Conservation (phyloP, 2,329 filamentous ascomycete genomes). For the Fusarium armeniacum region DNA sequence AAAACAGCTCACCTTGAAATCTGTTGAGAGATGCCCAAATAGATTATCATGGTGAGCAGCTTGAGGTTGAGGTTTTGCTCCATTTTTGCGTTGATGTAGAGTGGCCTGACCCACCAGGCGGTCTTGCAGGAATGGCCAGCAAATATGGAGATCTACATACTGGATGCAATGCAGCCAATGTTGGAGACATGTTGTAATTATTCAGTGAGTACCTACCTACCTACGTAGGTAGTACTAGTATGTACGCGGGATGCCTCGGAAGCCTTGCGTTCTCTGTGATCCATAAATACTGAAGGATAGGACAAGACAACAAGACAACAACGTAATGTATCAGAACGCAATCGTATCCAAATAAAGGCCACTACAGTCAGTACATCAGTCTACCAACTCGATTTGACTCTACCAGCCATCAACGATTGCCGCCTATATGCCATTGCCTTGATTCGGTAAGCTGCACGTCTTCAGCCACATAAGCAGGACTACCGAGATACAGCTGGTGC, state of each 20-base stretch:
- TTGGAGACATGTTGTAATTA: constrained; percentile 12
- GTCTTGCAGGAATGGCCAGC: constrained; percentile 3
- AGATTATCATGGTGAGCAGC: not conserved
- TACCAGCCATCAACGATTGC: constrained; percentile 5
- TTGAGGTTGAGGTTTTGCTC: constrained; percentile 1
- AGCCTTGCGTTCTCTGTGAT: constrained; percentile 18
- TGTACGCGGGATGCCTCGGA: constrained; percentile 7
- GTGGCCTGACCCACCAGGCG: not conserved
- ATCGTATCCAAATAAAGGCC: constrained; percentile 41
- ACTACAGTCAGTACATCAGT: not conserved
- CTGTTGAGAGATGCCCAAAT: not conserved
- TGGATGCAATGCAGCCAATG: not conserved
- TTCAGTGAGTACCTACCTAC: not conserved
- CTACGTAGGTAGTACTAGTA: not conserved
- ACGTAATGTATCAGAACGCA: constrained; percentile 20
- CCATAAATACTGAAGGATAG: constrained; percentile 15
- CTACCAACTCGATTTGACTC: not conserved
- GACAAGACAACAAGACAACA: constrained; percentile 25
- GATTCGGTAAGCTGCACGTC: not conserved
- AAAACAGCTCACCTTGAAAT: constrained; percentile 2
- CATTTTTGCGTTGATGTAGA: not conserved
- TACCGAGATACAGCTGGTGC: not conserved
- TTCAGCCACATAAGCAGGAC: not conserved
- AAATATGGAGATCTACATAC: not conserved
- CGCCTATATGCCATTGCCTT: not conserved